phyloP scores from a whole-genome alignment of 2,329 filamentous ascomycete genomes.

The Periconia digitata region DNA sequence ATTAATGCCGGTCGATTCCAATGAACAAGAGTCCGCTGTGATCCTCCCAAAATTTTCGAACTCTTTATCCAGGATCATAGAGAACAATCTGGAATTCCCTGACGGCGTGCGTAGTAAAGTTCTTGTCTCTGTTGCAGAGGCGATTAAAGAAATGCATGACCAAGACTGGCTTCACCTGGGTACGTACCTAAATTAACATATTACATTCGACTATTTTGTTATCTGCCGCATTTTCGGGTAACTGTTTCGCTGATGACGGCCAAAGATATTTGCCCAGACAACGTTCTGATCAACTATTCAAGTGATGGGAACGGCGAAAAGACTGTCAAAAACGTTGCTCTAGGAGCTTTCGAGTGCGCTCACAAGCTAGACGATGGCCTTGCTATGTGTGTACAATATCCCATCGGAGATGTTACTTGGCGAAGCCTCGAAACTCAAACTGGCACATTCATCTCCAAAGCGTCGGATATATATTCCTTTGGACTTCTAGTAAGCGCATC shows the following conservation, averaged over 20 bases:
- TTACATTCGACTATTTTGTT: no score
- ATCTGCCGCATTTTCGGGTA: no score
- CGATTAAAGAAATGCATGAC: conserved; percentile 40
- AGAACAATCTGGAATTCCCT: conserved; percentile 34
- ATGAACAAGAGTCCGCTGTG: no score
- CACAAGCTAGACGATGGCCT: conserved; percentile 33
- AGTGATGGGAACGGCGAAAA: conserved; percentile 34
- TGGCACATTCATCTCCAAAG: conserved; percentile 34
- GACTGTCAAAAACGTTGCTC: conserved; percentile 33
- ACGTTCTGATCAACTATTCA: conserved; percentile 43
- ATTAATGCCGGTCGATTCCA: no score
- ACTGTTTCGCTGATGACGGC: no score
- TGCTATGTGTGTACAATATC: conserved; percentile 24
- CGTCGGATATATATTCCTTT: conserved; percentile 44
- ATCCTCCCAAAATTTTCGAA: no score
- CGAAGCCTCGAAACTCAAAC: conserved; percentile 45
- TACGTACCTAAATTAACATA: no score
- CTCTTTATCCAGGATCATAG: no score
- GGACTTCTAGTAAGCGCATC: conserved; percentile 41
- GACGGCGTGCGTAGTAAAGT: conserved; percentile 34
- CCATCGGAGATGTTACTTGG: conserved; percentile 45
- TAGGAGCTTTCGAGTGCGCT: conserved; percentile 44
- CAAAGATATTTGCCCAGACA: conserved; percentile 47
- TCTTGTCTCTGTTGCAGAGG: conserved; percentile 35
- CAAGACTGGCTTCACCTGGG: conserved; percentile 43